Evolutionary conservation across 495 filamentous ascomycete genomes (phyloP), one percentile per base, ranked within the genome.

Genomic region (Oidiodendron maius): DNA sequence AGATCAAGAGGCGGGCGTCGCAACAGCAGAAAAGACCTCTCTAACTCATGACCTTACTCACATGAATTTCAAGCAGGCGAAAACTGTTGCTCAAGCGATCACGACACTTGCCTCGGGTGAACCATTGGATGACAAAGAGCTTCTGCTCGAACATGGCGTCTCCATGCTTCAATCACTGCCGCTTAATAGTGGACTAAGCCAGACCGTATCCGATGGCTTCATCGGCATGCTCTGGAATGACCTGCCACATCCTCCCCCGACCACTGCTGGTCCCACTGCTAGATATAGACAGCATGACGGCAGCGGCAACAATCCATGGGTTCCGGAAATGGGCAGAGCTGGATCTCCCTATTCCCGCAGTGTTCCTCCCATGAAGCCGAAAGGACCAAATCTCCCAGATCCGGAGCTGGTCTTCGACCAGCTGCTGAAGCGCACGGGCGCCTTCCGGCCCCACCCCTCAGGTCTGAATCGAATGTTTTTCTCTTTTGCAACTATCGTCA

Each of bases 401-500:
- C 81, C 90, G 0, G 76, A 69, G 15, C 72, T 84, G 3, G 68
- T 96, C 22, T 96, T 89, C 51, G 90, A 95, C 59, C 10, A 24
- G 5, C 21, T 51, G 26, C 26, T 56, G 40, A 41, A 23, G 2
- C 21, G 51, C 13, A 50, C 30, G 10, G 75, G 77, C 20, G 90
- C 87, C 58, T 51, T 46, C 18, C 21, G 41, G 40, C 40, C 40
- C 4, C 48, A 56, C 22, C 41, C 48, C 18, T 26, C 3, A 44
- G 21, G 23, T 9, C 48, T 44, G 12, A 44, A 2, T 16, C 89
- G 85, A 54, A 73, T 94, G 40, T 66, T 96, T 12, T 96, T 88
- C 71, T 90, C 95, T 55, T 77, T 89, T 61, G 89, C 88, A 6
- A 84, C 81, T 13, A 87, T 95, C 47, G 89, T 95, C 51, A 94